Base-by-base conservation (phyloP, 2,329 filamentous ascomycete genomes). In the Pyrenochaeta sp. region DNA sequence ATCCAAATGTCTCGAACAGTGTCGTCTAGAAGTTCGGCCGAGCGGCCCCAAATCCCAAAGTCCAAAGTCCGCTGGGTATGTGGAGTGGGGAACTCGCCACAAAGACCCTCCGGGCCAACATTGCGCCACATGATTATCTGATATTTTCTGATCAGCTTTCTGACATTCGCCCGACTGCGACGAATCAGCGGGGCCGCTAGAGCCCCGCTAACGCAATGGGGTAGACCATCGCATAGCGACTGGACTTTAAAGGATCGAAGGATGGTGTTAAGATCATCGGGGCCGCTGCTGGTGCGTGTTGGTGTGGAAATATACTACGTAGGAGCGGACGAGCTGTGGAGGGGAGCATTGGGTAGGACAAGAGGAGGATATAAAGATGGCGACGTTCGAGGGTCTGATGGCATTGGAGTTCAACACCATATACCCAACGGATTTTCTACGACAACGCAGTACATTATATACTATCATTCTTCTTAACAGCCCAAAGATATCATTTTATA, bases 51-150 rank as follows among this genome's bases (percentile, higher is more conserved):
- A n/a, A n/a, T n/a, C n/a, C n/a, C n/a, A n/a, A n/a, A n/a, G n/a
- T n/a, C n/a, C n/a, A n/a, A n/a, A n/a, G n/a, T n/a, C n/a, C n/a
- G n/a, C n/a, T n/a, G n/a, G n/a, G n/a, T n/a, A n/a, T n/a, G n/a
- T n/a, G n/a, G n/a, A n/a, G n/a, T n/a, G n/a, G n/a, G n/a, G n/a
- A n/a, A n/a, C n/a, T n/a, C n/a, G n/a, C n/a, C n/a, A n/a, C n/a
- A n/a, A n/a, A n/a, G n/a, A n/a, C n/a, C n/a, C n/a, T n/a, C n/a
- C n/a, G n/a, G n/a, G n/a, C n/a, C n/a, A n/a, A n/a, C n/a, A n/a
- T n/a, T n/a, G n/a, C n/a, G n/a, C n/a, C n/a, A n/a, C n/a, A 27
- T 34, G 31, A 21, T 22, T 20, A 21, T 14, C 31, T 34, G 31
- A 34, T 21, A 11, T 15, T 34, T 22, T 34, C 19, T 34, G 31